These are phyloP conservation scores for Neonectria hederae DNA, from an alignment of 2,329 filamentous ascomycete species.

Conservation along the genomic window DNA sequence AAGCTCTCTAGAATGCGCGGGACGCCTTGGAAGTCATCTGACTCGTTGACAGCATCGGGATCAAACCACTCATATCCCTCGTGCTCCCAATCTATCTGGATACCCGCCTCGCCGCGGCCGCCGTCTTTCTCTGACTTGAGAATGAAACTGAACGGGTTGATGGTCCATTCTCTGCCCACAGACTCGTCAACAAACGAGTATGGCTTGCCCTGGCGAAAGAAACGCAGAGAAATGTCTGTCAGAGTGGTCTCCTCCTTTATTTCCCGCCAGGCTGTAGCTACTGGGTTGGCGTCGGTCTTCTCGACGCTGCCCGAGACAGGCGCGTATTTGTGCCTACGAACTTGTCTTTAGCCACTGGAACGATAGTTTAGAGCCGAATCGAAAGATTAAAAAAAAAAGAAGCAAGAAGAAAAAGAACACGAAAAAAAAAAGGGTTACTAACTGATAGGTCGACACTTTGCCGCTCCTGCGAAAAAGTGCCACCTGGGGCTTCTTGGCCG, in stretches of 20 bases:
- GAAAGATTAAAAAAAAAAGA: neutral
- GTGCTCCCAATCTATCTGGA: conserved; percentile 71
- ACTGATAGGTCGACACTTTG: conserved; percentile 69
- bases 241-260: conserved; percentile 70
- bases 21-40: conserved; percentile 60
- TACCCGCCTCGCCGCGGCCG: conserved; percentile 53
- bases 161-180: conserved; percentile 67
- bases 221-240: conserved; percentile 54
- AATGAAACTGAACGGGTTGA: conserved; percentile 70
- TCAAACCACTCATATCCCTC: conserved; percentile 66
- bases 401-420: neutral
- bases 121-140: conserved; percentile 49
- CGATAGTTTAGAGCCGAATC: neutral
- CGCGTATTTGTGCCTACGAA: conserved; percentile 63
- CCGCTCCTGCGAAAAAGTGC: conserved; percentile 70
- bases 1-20: conserved; percentile 67
- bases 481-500: conserved; percentile 55
- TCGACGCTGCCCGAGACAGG: conserved; percentile 72
- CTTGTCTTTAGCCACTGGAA: neutral
- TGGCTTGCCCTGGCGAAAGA: conserved; percentile 66
- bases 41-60: conserved; percentile 58
- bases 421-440: conserved; percentile 36
- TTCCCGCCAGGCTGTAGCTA: conserved; percentile 69
- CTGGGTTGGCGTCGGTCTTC: conserved; percentile 58
- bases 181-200: conserved; percentile 65